Base-by-base conservation (phyloP, 257 asterid species). In the Primulina eburnea region DNA sequence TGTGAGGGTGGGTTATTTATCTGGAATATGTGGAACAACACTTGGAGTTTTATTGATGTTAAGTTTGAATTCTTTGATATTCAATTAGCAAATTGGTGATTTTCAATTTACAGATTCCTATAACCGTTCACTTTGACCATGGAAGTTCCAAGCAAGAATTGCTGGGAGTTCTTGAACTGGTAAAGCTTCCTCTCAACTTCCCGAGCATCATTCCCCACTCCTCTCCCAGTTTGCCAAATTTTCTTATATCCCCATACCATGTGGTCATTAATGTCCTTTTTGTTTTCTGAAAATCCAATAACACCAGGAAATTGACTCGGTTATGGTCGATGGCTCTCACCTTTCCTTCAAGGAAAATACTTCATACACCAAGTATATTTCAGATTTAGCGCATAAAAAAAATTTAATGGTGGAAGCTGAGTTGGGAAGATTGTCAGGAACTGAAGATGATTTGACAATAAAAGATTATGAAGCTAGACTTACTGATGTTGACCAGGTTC, bases 271-370 rank as follows among this genome's bases (percentile, higher is more conserved):
- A n/a, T 28, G 24, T 60, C 57, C 43, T 60, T 28, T 64, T 17
- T 1, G n/a, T 24, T 35, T 65, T 37, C 37, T 65, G 20, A 38
- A 68, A 73, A 70, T 59, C 58, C 70, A 71, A 76, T 70, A 68
- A 35, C 78, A 56, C 64, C 92, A 89, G 99, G 99, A 95, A 69
- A 84, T 93, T 64, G 96, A 93, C 77, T 93, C 99, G 3, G 78
- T 93, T 70, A 93, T 93, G 99, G 97, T 82, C 70, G 99, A 93
- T 69, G 97, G 99, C 60, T 90, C 97, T 67, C 96, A 93, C 78
- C 90, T 89, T 71, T 71, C 91, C 59, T 90, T 87, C 68, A 67
- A 77, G 67, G 97, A 93, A 67, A 93, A 93, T 74, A 76, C 88
- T 71, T 81, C 88, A 6, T 89, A 82, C 82, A 89, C 99, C 63